Evolutionary conservation across 2,329 filamentous ascomycete genomes (phyloP), one percentile per base, ranked within the genome.

Genomic region (Fusarium palustre): DNA sequence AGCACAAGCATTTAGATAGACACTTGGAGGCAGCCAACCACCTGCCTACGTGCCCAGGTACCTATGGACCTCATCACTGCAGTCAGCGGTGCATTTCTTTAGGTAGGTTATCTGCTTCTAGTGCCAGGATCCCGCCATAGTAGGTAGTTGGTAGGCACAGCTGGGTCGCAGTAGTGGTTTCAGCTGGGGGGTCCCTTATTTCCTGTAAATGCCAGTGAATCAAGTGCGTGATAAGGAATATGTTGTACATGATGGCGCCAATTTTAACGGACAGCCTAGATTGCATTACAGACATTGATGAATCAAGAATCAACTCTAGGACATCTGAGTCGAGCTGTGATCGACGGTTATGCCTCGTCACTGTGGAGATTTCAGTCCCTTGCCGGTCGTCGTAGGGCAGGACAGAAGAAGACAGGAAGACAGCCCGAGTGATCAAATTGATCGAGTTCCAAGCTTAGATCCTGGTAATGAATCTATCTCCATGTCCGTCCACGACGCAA

Each of bases 381-480:
- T 52, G 34, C 48, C 48, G 22, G 45, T 33, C 43, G 61, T 42
- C 39, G 52, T 67, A 67, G 63, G 64, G 64, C 63, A 67, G 47
- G 43, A 55, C 34, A 55, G 24, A 42, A 30, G 15, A 55, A 59
- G 36, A 30, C 24, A 63, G n/a, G n/a, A n/a, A n/a, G n/a, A n/a
- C 24, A 25, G 24, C 24, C n/a, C n/a, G 57, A 42, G 59, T 56
- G 59, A 66, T 66, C 46, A 55, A 43, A 45, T 41, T 63, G 57
- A 67, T 67, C 54, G 45, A 55, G 55, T 68, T 68, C 65, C 65
- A 68, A 69, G 65, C 45, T 48, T 66, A 55, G 43, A 68, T 55
- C 65, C 65, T 60, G 36, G 65, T 55, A 30, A 11, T 30, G 69
- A 64, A 69, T 53, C 41, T 69, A 69, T 49, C 31, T 69, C 50